These are phyloP conservation scores for Eucalyptus curtisii DNA, from an alignment of 345 rosid species.

Conservation along the genomic window DNA sequence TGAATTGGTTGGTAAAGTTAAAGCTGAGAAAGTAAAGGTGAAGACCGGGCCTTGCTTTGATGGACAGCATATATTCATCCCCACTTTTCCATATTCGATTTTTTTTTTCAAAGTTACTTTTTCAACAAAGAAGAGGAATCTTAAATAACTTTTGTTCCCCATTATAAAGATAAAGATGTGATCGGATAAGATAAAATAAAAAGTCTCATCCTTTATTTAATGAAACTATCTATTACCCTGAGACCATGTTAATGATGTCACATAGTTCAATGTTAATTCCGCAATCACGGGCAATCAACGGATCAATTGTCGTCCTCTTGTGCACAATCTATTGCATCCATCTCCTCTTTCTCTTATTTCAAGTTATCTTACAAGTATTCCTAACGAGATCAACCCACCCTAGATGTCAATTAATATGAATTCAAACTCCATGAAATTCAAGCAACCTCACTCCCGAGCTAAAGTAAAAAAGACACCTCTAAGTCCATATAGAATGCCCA, in stretches of 20 bases:
- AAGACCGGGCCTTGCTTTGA: not conserved
- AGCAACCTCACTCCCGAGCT: not conserved
- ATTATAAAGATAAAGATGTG: accelerated
- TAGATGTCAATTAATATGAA: not conserved
- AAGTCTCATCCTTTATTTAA: not conserved
- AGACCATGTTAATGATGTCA: slow-evolving; percentile 75
- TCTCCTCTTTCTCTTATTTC: not conserved
- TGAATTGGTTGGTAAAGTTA: not conserved
- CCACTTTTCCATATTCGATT: not conserved
- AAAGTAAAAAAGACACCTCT: not conserved
- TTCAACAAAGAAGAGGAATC: not conserved
- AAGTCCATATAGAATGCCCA: too few species aligned
- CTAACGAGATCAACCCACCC: not conserved
- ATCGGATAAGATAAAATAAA: not conserved
- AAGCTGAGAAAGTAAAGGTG: not conserved
- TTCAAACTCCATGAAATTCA: too few species aligned
- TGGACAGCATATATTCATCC: not conserved
- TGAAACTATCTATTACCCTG: slow-evolving; percentile 23
- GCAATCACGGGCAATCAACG: slow-evolving; percentile 79
- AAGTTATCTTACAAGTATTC: not conserved
- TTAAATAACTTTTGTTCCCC: not conserved
- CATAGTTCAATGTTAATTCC: slow-evolving; percentile 76
- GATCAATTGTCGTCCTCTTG: slow-evolving; percentile 79
- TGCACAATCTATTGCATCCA: slow-evolving; percentile 62
- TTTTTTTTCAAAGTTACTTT: not conserved